Evolutionary conservation across 2,329 filamentous ascomycete species (phyloP).

Genomic region (Paraconiothyrium brasiliense): DNA sequence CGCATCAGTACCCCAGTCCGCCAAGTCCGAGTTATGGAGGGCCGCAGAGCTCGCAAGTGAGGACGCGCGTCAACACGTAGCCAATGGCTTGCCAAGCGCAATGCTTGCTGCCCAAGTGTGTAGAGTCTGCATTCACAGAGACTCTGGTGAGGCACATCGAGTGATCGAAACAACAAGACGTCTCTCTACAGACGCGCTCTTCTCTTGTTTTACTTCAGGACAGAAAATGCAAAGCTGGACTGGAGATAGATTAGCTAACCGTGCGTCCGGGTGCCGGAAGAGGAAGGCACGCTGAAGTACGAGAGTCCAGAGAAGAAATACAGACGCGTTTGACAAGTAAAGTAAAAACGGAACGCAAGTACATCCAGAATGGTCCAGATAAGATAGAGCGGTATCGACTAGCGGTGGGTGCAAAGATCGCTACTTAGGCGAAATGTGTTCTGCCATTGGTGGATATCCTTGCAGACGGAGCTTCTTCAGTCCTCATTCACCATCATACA

Average conservation of each 20-base stretch:
- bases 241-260: background rate
- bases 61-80: background rate
- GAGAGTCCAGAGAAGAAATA: background rate
- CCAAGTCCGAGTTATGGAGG: conserved; percentile 1
- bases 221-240: background rate
- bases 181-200: background rate
- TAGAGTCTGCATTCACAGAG: conserved; percentile 7
- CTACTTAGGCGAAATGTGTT: background rate
- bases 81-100: background rate
- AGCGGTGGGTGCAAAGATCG: background rate
- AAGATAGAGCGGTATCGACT: background rate
- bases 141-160: background rate
- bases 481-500: background rate
- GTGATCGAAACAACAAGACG: background rate
- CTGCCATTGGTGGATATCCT: background rate
- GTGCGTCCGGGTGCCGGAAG: background rate
- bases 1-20: conserved; percentile 8
- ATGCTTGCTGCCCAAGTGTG: background rate
- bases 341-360: no score
- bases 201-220: background rate
- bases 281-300: background rate
- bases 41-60: background rate
- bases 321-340: background rate
- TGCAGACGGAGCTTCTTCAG: background rate
- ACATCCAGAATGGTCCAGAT: background rate